These are phyloP conservation scores for Shiraia sp. DNA, from an alignment of 2,329 filamentous ascomycete genomes.

Conservation along the genomic window DNA sequence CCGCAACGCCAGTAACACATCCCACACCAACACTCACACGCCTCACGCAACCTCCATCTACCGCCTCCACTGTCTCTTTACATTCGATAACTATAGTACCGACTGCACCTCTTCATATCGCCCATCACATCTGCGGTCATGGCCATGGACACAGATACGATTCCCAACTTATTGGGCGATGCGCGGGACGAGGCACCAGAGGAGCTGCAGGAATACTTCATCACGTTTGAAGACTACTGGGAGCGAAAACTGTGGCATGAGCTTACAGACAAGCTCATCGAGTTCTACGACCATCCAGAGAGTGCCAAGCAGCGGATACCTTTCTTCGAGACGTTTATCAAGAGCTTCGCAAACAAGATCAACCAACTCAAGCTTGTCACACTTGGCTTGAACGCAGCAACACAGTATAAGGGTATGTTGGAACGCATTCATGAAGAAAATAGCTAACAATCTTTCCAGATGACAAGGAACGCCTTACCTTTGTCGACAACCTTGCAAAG, in stretches of 20 bases:
- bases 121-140: constrained; percentile 22
- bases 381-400: constrained; percentile 82
- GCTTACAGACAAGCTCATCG: constrained; percentile 83
- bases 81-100: neutral
- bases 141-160: constrained; percentile 81
- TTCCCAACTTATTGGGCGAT: constrained; percentile 88
- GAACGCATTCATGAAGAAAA: neutral
- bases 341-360: constrained; percentile 97
- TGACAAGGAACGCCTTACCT: constrained; percentile 80
- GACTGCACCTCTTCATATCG: neutral
- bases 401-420: constrained; percentile 73
- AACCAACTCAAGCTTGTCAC: constrained; percentile 97
- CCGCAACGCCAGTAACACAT: constrained; percentile 26
- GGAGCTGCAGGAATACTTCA: constrained; percentile 83
- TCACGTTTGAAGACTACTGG: constrained; percentile 95
- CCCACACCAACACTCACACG: constrained; percentile 17
- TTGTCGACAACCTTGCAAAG: constrained; percentile 79
- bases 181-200: constrained; percentile 87
- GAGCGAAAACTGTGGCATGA: constrained; percentile 99
- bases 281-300: constrained; percentile 82
- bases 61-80: constrained; percentile 4
- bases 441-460: constrained; percentile 61
- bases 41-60: constrained; percentile 4
- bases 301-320: constrained; percentile 83
- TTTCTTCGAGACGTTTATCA: constrained; percentile 93